Percentiles rank a stretch among this genome's conserved stretches.
These are phyloP conservation scores for Podospora sp. DNA, from an alignment of 495 filamentous ascomycete genomes.

Conservation along the genomic window DNA sequence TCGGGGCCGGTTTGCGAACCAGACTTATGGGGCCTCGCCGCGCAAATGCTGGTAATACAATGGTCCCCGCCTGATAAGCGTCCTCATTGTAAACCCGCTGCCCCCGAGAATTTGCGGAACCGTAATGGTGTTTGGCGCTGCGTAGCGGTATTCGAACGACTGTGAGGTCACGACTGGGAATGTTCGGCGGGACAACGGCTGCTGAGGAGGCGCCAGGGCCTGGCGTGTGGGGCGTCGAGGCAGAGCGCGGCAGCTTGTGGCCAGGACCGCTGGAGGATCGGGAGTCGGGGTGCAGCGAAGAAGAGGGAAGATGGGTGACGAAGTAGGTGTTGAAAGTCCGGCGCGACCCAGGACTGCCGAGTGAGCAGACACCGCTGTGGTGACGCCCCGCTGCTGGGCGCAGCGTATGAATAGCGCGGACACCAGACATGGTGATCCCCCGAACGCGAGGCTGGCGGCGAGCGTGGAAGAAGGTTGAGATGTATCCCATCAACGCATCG, in stretches of 20 bases:
- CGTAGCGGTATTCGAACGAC: slow-evolving; percentile 97
- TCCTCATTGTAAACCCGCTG: slow-evolving; percentile 90
- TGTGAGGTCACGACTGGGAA: slow-evolving; percentile 75
- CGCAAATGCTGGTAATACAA: slow-evolving; percentile 89
- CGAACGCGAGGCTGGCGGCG: slow-evolving; percentile 7
- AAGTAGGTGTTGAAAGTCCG: slow-evolving; percentile 94
- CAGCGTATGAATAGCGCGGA: slow-evolving; percentile 13
- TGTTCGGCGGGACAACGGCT: slow-evolving; percentile 57
- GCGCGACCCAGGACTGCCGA: slow-evolving; percentile 30
- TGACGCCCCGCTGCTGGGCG: slow-evolving; percentile 24
- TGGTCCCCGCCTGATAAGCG: slow-evolving; percentile 89
- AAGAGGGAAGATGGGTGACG: slow-evolving; percentile 90
- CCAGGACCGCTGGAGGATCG: slow-evolving; percentile 59
- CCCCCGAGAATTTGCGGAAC: slow-evolving; percentile 75
- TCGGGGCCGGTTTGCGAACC: slow-evolving; percentile 47
- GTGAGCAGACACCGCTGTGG: slow-evolving; percentile 23
- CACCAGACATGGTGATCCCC: slow-evolving; percentile 20
- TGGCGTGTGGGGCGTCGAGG: slow-evolving; percentile 75
- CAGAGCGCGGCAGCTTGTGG: slow-evolving; percentile 82
- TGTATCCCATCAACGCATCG: slow-evolving; percentile 49
- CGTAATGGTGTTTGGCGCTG: slow-evolving; percentile 95
- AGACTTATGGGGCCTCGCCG: slow-evolving; percentile 74
- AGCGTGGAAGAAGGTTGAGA: slow-evolving; percentile 51
- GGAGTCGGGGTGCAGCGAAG: slow-evolving; percentile 89
- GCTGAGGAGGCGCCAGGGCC: slow-evolving; percentile 55